Evolutionary conservation across 106 monocot species (phyloP).

Genomic region (Dendrobium nobile): DNA sequence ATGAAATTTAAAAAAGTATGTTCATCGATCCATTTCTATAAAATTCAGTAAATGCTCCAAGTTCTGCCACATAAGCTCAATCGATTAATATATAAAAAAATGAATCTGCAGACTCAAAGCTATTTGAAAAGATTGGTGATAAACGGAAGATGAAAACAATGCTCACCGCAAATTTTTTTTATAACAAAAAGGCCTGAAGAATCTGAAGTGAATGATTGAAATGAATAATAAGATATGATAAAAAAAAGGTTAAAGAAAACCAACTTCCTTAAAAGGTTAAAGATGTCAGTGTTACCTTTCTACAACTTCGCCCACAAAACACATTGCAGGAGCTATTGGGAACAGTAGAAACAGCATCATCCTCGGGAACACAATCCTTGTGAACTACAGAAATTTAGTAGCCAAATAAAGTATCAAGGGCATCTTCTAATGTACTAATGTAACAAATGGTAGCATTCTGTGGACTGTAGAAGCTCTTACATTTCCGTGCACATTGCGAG

Average conservation of each 20-base stretch:
- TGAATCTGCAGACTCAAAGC: not conserved
- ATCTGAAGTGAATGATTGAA: not conserved
- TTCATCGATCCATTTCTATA: not conserved
- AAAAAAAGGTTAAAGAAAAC: not conserved
- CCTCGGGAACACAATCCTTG: slow-evolving; percentile 49
- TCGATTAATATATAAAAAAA: not conserved
- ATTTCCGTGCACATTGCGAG: slow-evolving; percentile 72
- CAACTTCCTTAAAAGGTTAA: not conserved
- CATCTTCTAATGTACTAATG: not conserved
- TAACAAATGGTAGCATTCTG: not conserved
- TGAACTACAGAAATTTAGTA: slow-evolving; percentile 53
- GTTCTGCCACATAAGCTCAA: not conserved
- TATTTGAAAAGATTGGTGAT: not conserved
- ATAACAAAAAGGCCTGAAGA: not conserved
- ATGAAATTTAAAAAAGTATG: not conserved
- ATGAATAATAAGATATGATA: not conserved
- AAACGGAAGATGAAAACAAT: not conserved
- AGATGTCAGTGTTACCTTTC: slow-evolving; percentile 12
- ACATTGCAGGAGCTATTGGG: slow-evolving; percentile 19
- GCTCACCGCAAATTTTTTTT: not conserved
- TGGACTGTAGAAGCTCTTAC: slow-evolving; percentile 18
- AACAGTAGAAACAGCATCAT: slow-evolving; percentile 22
- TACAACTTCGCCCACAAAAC: slow-evolving; percentile 40
- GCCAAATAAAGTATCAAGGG: not conserved
- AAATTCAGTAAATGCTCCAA: not conserved